A percentile compares a stretch with the other conserved stretches of the same genome.
These are phyloP conservation scores for Scytalidium lignicola DNA, from an alignment of 2,329 filamentous ascomycete species.

Conservation along the genomic window DNA sequence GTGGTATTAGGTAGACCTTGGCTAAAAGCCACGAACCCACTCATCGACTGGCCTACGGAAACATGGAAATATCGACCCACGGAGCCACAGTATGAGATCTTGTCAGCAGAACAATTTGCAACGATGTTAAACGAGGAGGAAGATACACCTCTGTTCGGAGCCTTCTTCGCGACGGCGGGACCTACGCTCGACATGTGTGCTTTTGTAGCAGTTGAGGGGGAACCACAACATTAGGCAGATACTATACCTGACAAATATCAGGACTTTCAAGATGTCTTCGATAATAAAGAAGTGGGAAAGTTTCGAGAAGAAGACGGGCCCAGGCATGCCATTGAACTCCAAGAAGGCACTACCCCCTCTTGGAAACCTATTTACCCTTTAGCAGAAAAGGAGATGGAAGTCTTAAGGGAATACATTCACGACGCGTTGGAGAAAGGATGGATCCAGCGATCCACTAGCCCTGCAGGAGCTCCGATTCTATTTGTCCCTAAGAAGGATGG, in stretches of 20 bases:
- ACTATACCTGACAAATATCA: not conserved
- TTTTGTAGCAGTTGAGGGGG: no score
- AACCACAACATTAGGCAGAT: not conserved
- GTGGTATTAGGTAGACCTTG: not conserved
- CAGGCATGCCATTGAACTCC: not conserved
- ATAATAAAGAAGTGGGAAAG: not conserved
- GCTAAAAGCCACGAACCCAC: no score
- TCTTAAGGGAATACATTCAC: constrained; percentile 14
- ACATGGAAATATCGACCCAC: not conserved
- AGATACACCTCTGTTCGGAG: not conserved
- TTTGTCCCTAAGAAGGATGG: constrained; percentile 29
- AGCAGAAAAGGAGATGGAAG: constrained; percentile 7
- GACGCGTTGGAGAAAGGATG: constrained; percentile 13
- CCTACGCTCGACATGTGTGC: not conserved
- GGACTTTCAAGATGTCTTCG: not conserved
- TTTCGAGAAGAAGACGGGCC: not conserved
- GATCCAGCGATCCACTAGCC: constrained; percentile 14
- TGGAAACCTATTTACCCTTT: constrained; percentile 11
- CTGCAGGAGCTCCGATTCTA: constrained; percentile 20
- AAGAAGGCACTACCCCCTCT: not conserved
- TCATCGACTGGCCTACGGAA: not conserved
- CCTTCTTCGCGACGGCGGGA: not conserved
- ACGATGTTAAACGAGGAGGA: not conserved
- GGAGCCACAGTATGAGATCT: not conserved
- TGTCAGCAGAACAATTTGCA: not conserved